Evolutionary conservation across 306 rosid species (phyloP).

Genomic region (Dalbergia cultrata): DNA sequence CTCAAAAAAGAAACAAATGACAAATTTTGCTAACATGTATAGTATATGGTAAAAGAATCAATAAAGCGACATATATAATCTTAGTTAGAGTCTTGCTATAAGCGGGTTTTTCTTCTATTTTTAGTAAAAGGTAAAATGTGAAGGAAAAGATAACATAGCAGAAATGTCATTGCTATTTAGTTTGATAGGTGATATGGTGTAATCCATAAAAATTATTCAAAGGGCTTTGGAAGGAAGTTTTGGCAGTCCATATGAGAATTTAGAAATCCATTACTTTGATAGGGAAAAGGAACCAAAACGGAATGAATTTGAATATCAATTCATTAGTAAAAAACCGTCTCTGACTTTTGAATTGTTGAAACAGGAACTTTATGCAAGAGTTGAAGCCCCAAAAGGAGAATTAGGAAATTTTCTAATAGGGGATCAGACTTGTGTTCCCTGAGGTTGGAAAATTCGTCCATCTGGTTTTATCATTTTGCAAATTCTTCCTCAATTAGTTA

Average conservation of each 20-base stretch:
- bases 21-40: conserved; percentile 37
- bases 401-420: too few species aligned
- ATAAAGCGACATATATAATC: conserved; percentile 14
- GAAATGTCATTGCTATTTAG: background rate
- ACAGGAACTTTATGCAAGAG: background rate
- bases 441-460: too few species aligned
- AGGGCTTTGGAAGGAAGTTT: background rate
- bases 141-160: conserved; percentile 12
- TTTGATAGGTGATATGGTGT: too few species aligned
- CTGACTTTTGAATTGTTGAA: background rate
- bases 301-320: background rate
- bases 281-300: background rate
- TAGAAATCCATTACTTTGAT: background rate
- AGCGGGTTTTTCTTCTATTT: background rate
- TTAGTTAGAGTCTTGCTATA: conserved; percentile 13
- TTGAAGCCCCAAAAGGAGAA: too few species aligned
- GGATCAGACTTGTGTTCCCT: too few species aligned
- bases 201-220: too few species aligned
- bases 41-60: conserved; percentile 9
- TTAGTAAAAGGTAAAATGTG: conserved; percentile 8
- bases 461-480: too few species aligned
- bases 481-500: too few species aligned
- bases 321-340: background rate
- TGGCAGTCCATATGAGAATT: background rate
- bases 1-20: conserved; percentile 58